phyloP scores from a whole-genome alignment of 768 basidiomycete genomes.

The Tulasnella sp. region DNA sequence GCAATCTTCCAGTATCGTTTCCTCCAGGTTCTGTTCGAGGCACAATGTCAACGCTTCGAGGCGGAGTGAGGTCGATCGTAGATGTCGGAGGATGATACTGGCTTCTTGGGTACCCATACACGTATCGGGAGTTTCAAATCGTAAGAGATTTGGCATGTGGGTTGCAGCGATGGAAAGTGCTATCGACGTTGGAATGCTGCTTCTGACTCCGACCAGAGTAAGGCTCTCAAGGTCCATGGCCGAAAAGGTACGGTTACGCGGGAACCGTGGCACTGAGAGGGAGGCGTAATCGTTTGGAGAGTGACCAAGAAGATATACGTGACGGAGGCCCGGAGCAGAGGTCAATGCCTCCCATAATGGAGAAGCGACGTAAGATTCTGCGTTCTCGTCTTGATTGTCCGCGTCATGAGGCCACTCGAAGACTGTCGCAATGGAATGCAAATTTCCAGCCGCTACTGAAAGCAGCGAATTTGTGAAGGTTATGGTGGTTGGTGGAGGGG shows the following conservation, averaged over 20 bases:
- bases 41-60: background rate
- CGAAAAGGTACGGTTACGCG: background rate
- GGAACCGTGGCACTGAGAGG: background rate
- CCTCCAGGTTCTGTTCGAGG: background rate
- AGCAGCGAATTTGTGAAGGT: background rate
- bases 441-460: background rate
- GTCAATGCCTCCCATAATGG: background rate
- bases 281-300: background rate
- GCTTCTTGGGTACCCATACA: background rate
- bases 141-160: background rate
- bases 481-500: background rate
- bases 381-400: background rate
- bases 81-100: background rate
- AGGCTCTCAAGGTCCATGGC: background rate
- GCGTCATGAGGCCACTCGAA: background rate
- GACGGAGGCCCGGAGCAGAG: background rate
- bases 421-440: background rate
- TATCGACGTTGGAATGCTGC: background rate
- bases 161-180: background rate
- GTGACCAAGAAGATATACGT: background rate
- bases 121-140: background rate
- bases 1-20: background rate
- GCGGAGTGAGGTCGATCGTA: background rate
- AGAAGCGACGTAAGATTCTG: background rate
- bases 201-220: background rate